These are phyloP conservation scores for Elymus sibiricus DNA, from an alignment of 176 grass and related monocot species.

Conservation along the genomic window DNA sequence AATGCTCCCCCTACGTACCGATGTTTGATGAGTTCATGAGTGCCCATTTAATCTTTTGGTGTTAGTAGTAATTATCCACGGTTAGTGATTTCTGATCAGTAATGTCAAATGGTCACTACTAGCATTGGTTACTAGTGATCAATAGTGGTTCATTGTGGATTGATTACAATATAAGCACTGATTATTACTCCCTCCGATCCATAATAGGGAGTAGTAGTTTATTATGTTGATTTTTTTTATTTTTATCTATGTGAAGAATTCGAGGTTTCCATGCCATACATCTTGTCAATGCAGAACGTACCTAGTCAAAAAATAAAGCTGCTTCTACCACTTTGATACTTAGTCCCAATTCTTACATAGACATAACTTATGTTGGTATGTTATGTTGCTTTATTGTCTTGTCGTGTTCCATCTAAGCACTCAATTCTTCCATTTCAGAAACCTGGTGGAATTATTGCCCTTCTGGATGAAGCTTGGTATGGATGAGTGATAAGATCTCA, in stretches of 20 bases:
- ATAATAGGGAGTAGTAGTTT: background rate
- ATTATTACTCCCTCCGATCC: background rate
- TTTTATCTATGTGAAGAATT: slow-evolving; percentile 6
- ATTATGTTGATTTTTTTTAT: background rate
- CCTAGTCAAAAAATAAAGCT: slow-evolving; percentile 9
- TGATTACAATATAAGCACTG: background rate
- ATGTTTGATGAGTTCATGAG: background rate
- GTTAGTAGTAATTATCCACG: background rate
- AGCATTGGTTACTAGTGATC: background rate
- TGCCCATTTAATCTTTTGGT: background rate
- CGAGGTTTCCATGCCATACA: background rate
- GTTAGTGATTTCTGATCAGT: slow-evolving; percentile 4
- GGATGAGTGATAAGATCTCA: slow-evolving; percentile 29
- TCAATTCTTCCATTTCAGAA: slow-evolving; percentile 59
- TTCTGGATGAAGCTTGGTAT: slow-evolving; percentile 98
- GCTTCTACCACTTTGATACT: slow-evolving; percentile 13
- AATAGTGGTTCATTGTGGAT: background rate
- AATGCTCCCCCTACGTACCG: no score
- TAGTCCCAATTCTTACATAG: slow-evolving; percentile 28
- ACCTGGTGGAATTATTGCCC: slow-evolving; percentile 97
- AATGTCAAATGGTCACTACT: background rate
- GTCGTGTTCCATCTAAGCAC: slow-evolving; percentile 4
- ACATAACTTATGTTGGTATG: background rate
- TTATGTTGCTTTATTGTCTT: background rate
- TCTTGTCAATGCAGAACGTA: background rate